Evolutionary conservation across 2,329 filamentous ascomycete species (phyloP).

Genomic region (Ceratocystis cacaofunesta): DNA sequence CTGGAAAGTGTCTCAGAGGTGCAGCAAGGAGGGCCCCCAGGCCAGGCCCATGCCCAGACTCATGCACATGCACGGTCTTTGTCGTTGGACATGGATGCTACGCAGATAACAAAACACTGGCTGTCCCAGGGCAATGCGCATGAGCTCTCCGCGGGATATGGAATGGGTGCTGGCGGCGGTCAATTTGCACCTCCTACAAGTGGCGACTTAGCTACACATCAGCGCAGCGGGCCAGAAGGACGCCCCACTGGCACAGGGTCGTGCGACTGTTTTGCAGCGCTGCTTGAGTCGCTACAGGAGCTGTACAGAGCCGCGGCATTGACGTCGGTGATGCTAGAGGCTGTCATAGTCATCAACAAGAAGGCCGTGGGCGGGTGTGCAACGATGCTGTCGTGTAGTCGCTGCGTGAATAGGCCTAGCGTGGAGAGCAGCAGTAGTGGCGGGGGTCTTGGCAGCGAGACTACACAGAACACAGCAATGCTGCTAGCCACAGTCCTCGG

Average conservation of each 20-base stretch:
- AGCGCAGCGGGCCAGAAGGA: not conserved
- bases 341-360: slow-evolving; percentile 32
- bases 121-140: slow-evolving; percentile 20
- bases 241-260: not conserved
- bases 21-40: not conserved
- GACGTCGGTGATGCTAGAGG: slow-evolving; percentile 28
- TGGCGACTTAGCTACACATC: not conserved
- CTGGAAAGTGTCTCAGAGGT: not conserved
- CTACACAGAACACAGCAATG: slow-evolving; percentile 32
- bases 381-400: slow-evolving; percentile 31
- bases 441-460: not conserved
- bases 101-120: slow-evolving; percentile 19
- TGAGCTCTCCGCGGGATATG: slow-evolving; percentile 2
- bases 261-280: not conserved
- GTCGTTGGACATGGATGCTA: slow-evolving; percentile 19
- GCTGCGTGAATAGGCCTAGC: slow-evolving; percentile 31
- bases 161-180: not conserved
- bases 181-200: not conserved
- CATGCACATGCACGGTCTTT: slow-evolving; percentile 25
- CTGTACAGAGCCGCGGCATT: slow-evolving; percentile 32
- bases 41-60: slow-evolving; percentile 22
- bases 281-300: slow-evolving; percentile 31
- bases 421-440: not conserved
- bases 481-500: slow-evolving; percentile 35
- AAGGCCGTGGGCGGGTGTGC: slow-evolving; percentile 36